phyloP scores from a whole-genome alignment of 2,329 filamentous ascomycete species.

The Orbilia brochopaga region DNA sequence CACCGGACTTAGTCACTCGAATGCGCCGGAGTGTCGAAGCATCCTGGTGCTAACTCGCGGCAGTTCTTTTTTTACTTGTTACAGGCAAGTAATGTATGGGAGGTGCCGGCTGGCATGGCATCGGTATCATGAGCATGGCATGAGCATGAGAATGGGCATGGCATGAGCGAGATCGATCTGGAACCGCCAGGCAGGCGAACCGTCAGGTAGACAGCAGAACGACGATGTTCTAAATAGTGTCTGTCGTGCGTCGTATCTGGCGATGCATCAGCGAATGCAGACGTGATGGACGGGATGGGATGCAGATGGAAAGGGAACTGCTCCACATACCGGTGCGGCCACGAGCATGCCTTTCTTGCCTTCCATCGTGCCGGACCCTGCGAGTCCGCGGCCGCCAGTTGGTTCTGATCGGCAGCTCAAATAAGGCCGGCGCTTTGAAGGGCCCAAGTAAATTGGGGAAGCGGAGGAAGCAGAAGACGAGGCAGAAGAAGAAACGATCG shows the following conservation, averaged over 20 bases:
- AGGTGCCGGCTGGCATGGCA: background rate
- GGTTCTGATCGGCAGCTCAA: slow-evolving; percentile 43
- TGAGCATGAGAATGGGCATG: background rate
- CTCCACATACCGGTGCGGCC: slow-evolving; percentile 25
- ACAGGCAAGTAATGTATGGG: background rate
- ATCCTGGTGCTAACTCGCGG: background rate
- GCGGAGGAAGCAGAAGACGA: no score
- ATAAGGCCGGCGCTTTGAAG: slow-evolving; percentile 35
- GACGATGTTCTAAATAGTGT: background rate
- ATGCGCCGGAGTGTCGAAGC: background rate
- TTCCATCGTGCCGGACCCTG: slow-evolving; percentile 38
- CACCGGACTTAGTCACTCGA: slow-evolving; percentile 6
- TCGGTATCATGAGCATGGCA: background rate
- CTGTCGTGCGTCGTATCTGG: background rate
- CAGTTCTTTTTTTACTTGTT: background rate
- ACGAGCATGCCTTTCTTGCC: slow-evolving; percentile 42
- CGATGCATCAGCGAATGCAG: slow-evolving; percentile 1
- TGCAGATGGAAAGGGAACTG: no score
- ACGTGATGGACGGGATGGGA: background rate
- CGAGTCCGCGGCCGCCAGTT: slow-evolving; percentile 39
- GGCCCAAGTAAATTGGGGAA: slow-evolving; percentile 14
- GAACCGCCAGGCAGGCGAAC: background rate
- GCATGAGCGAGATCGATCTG: background rate
- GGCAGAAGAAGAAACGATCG: slow-evolving; percentile 24
- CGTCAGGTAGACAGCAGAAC: background rate